Evolutionary conservation across 805 yeast genomes (phyloP).

Genomic region (Zygoascus tannicola): DNA sequence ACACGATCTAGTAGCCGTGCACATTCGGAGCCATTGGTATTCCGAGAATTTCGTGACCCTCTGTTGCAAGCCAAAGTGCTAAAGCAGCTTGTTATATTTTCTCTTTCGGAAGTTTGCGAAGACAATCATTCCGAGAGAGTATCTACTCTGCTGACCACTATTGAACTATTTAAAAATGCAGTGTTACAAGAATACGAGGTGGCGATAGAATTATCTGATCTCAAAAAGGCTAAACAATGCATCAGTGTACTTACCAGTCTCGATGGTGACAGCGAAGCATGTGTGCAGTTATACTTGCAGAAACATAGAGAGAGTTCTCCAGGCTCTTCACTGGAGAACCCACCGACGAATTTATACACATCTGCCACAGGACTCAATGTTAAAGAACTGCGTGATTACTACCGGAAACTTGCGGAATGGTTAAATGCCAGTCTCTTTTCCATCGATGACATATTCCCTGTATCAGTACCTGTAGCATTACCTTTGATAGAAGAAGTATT

Average conservation of each 20-base stretch:
- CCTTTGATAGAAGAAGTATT: slow-evolving; percentile 39
- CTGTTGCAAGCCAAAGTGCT: slow-evolving; percentile 43
- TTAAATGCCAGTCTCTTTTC: slow-evolving; percentile 33
- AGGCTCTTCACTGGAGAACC: neutral
- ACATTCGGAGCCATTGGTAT: slow-evolving; percentile 37
- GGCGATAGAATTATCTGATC: slow-evolving; percentile 42
- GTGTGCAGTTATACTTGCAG: slow-evolving; percentile 25
- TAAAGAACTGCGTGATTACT: slow-evolving; percentile 11
- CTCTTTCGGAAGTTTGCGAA: slow-evolving; percentile 28
- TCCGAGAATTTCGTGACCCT: slow-evolving; percentile 40
- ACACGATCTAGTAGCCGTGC: slow-evolving; percentile 24
- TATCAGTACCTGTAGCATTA: slow-evolving; percentile 37
- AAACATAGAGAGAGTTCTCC: slow-evolving; percentile 16
- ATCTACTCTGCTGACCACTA: slow-evolving; percentile 39
- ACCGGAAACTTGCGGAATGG: slow-evolving; percentile 26
- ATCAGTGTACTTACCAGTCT: slow-evolving; percentile 26
- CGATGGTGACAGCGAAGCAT: slow-evolving; percentile 30
- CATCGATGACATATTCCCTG: slow-evolving; percentile 39
- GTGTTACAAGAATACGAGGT: slow-evolving; percentile 58
- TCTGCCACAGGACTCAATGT: slow-evolving; percentile 14
- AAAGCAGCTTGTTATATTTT: slow-evolving; percentile 33
- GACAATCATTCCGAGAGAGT: slow-evolving; percentile 29
- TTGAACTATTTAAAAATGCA: slow-evolving; percentile 66
- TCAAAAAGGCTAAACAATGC: slow-evolving; percentile 27
- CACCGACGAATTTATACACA: slow-evolving; percentile 1